Conservation (phyloP, 148 eudicot species). For the Heliosperma pusillum region DNA sequence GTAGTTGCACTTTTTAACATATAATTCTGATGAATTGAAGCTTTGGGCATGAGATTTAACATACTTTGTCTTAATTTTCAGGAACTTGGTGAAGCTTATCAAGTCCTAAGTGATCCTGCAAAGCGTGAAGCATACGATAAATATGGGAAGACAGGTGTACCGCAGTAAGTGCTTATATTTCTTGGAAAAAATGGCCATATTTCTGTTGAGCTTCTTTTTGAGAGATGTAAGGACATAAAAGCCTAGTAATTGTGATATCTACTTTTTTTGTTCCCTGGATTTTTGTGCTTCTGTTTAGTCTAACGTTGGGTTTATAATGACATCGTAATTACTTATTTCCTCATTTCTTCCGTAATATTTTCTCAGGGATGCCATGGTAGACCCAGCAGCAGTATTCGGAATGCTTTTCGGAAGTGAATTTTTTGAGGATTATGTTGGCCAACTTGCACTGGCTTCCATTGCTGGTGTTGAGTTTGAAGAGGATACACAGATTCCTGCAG, state of each 20-base stretch:
- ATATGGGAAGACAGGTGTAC: slow-evolving; percentile 65
- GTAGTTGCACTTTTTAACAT: neutral
- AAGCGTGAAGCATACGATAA: slow-evolving; percentile 87
- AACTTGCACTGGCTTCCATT: slow-evolving; percentile 70
- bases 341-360: slow-evolving; percentile 1
- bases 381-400: slow-evolving; percentile 89
- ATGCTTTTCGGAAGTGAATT: slow-evolving; percentile 88
- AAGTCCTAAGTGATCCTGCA: slow-evolving; percentile 73
- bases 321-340: neutral
- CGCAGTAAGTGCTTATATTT: slow-evolving; percentile 52
- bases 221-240: neutral
- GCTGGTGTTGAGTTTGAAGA: slow-evolving; percentile 61
- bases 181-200: neutral
- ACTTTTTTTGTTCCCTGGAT: neutral
- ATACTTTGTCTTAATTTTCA: slow-evolving; percentile 27
- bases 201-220: neutral
- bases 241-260: neutral
- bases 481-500: slow-evolving; percentile 44
- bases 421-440: slow-evolving; percentile 88
- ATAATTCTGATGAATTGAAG: neutral
- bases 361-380: slow-evolving; percentile 76
- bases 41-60: neutral
- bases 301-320: neutral
- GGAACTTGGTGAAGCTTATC: slow-evolving; percentile 98
- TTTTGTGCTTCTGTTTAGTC: neutral